Conservation (phyloP, 352 stramenopile genomes). For the Globisporangium cylindrosporum region DNA sequence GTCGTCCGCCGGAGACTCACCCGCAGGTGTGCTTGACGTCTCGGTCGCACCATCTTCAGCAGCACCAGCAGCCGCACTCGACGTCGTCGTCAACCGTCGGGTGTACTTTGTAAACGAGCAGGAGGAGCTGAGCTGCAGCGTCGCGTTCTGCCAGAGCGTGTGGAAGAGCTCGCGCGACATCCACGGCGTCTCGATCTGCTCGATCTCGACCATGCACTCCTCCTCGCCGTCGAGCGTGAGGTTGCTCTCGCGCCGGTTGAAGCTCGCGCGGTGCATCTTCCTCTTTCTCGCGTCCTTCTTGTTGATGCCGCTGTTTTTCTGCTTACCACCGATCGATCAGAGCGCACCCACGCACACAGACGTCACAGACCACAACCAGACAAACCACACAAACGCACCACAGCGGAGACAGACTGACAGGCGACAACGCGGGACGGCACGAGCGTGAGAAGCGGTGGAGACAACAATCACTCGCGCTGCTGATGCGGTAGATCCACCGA, state of each 20-base stretch:
- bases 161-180: constrained; percentile 67
- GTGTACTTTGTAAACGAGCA: constrained; percentile 54
- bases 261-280: constrained; percentile 12
- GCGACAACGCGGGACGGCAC: not conserved
- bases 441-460: not conserved
- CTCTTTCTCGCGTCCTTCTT: not conserved
- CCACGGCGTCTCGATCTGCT: constrained; percentile 47
- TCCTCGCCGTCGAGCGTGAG: constrained; percentile 68
- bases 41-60: constrained; percentile 8
- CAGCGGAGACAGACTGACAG: not conserved
- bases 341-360: not conserved
- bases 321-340: not conserved
- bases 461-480: not conserved
- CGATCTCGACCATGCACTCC: constrained; percentile 30
- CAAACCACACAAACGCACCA: not conserved
- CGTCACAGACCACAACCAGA: not conserved
- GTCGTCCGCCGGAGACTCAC: not conserved
- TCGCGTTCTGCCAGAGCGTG: constrained; percentile 59
- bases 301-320: not conserved
- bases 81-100: not conserved
- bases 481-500: not conserved
- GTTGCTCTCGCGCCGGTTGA: constrained; percentile 53
- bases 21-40: not conserved
- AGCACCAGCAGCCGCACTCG: not conserved
- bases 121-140: constrained; percentile 47